Evolutionary conservation across 768 basidiomycete genomes (phyloP), one percentile per base, ranked within the genome.

Genomic region (Collybia sordida): DNA sequence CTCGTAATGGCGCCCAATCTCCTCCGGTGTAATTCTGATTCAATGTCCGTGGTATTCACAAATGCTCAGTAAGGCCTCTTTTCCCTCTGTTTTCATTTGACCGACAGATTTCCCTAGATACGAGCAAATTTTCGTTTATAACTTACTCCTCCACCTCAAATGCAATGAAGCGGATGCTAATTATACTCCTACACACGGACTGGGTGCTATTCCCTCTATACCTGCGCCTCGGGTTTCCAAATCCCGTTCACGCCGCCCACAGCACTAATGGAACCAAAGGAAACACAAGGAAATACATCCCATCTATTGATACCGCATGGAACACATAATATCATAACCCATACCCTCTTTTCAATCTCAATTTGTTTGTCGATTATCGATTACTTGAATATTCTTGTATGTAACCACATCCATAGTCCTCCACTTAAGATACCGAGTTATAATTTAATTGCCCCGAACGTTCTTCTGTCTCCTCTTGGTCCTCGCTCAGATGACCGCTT

Each of bases 1-100:
- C 71, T 95, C 14, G 91, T 97, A 17, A 89, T 97, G 85, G 91
- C 93, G 1, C 93, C 93, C 6, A 96, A 96, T 68, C 66, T 97
- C 38, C 67, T 97, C 39, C 74, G 93, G 48, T 95, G 93, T 62
- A 87, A 78, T 57, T 93, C 90, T 14, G 88, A 93, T 42, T 89
- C 84, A n/a, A 86, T 94, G 79, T 78, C 87, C 6, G 74, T 94
- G 8, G 93, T 94, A 8, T 95, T 93, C 63, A 93, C 89, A 25
- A 97, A 96, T 66, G 81, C 94, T 12, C 88, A 89, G 92, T 93
- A 61, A 69, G 90, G 78, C n/a, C n/a, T 24, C 7, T 31, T 49
- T 19, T 44, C 7, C 15, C 48, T 24, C 37, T 21, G 27, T 21
- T 50, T 17, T 57, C 21, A n/a, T 46, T 34, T 38, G 19, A 49